A percentile compares a stretch with the other conserved stretches of the same genome.
These are phyloP conservation scores for Fragilaria crotonensis DNA, from an alignment of 108 stramenopile genomes.

Conservation along the genomic window DNA sequence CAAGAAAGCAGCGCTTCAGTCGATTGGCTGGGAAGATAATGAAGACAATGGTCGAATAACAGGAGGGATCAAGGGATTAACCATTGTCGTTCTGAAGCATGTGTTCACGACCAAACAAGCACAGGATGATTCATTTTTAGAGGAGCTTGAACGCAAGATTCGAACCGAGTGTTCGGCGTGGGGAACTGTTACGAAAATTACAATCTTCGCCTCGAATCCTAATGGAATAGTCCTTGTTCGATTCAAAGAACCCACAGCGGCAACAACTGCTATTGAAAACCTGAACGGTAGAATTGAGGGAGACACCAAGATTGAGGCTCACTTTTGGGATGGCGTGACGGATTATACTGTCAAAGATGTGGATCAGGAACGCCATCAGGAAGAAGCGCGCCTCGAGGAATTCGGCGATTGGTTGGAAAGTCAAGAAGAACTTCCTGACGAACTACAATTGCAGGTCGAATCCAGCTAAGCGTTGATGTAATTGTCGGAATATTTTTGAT, in stretches of 20 bases:
- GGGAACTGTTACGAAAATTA: slow-evolving; percentile 89
- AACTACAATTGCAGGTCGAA: slow-evolving; percentile 69
- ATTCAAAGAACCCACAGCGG: slow-evolving; percentile 70
- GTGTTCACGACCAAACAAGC: slow-evolving; percentile 61
- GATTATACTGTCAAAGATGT: slow-evolving; percentile 73
- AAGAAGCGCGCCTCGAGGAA: slow-evolving; percentile 82
- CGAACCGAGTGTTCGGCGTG: slow-evolving; percentile 56
- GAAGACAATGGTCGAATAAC: slow-evolving; percentile 67
- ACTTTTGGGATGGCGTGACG: slow-evolving; percentile 94
- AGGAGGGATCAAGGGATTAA: slow-evolving; percentile 84
- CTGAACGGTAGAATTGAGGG: slow-evolving; percentile 51
- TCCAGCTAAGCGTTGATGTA: slow-evolving; percentile 6
- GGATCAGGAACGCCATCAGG: slow-evolving; percentile 54
- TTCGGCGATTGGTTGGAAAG: slow-evolving; percentile 95
- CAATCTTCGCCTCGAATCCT: slow-evolving; percentile 80
- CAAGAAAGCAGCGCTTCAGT: slow-evolving; percentile 63
- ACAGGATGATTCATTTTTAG: slow-evolving; percentile 27
- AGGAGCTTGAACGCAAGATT: slow-evolving; percentile 52
- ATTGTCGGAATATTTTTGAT: slow-evolving; percentile 11
- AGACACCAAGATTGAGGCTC: slow-evolving; percentile 35
- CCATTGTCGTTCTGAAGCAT: slow-evolving; percentile 89
- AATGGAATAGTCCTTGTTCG: slow-evolving; percentile 84
- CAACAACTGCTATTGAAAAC: slow-evolving; percentile 71
- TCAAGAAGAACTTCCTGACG: slow-evolving; percentile 88
- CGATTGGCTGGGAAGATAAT: slow-evolving; percentile 78